Evolutionary conservation across 1,284 basidiomycete species (phyloP), one percentile per base, ranked within the genome.

Genomic region (Wolfiporia cocos): DNA sequence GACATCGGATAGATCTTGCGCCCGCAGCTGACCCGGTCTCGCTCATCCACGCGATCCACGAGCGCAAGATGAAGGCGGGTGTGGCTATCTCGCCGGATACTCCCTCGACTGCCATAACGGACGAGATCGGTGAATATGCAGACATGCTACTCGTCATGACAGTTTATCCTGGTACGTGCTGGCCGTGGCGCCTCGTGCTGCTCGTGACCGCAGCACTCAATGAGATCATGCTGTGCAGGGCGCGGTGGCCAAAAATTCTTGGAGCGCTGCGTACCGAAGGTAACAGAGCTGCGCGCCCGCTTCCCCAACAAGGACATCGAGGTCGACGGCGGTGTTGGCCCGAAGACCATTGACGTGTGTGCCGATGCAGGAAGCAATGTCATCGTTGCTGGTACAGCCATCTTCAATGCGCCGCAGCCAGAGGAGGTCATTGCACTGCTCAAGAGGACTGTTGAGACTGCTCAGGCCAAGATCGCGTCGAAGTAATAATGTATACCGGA

Each of bases 111-210:
- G 84, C 81, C 37, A 92, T 98, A 59, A 85, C 91, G 34, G 84
- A 94, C 59, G 79, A 81, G 41, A 73, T 96, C 39, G 93, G 74
- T 17, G 59, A 78, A 19, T 76, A 77, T 6, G 91, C 85, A 5
- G 94, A 98, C 64, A 90, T 96, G 84, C 74, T 97, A 15, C 81
- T 98, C 48, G 93, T 98, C 57, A 98, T 98, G 94, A 98, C 93
- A 10, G 94, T 98, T 22, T 84, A 90, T 57, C 93, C 93, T 31
- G 90, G 88, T 82, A 47, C 41, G 63, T 54, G 5, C 18, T 23
- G 30, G 6, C 20, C 34, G n/a, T n/a, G n/a, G n/a, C n/a, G n/a
- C 12, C 5, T 20, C 33, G 18, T 23, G 22, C 26, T 31, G 5
- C 18, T 10, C 42, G 22, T 23, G 36, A 19, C 4, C 19, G 20